These are phyloP conservation scores for Aurifilum marmelostoma DNA, from an alignment of 2,329 filamentous ascomycete genomes.

Conservation along the genomic window DNA sequence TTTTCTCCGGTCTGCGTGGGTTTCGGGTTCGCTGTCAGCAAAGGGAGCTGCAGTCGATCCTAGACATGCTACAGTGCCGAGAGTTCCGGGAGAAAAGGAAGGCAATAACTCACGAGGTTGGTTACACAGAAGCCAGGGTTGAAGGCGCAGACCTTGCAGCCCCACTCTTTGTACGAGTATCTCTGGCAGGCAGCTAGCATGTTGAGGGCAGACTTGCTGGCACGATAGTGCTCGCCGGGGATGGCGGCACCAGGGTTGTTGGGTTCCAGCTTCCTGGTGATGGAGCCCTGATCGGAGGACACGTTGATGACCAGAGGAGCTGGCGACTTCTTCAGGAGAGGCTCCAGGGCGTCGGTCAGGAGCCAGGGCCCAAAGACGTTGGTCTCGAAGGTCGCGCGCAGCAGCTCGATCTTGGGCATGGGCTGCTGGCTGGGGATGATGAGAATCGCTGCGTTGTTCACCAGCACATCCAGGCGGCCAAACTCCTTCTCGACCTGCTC, in stretches of 20 bases:
- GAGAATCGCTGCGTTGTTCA: constrained; percentile 49
- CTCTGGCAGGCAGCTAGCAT: constrained; percentile 40
- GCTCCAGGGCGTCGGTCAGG: constrained; percentile 39
- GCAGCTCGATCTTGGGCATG: constrained; percentile 55
- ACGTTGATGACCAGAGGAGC: constrained; percentile 40
- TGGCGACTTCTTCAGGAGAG: constrained; percentile 37
- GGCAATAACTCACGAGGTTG: constrained; percentile 31
- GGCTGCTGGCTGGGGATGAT: constrained; percentile 45
- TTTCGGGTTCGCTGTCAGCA: neutral
- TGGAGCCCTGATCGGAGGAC: constrained; percentile 40
- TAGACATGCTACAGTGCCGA: neutral
- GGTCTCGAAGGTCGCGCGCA: constrained; percentile 52
- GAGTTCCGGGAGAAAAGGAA: neutral
- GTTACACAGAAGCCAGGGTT: constrained; percentile 41
- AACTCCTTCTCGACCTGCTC: constrained; percentile 39
- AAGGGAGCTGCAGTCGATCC: neutral
- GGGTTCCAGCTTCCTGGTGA: constrained; percentile 35
- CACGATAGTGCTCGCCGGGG: constrained; percentile 38
- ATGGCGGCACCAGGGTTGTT: constrained; percentile 26
- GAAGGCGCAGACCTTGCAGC: constrained; percentile 39
- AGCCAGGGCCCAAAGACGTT: constrained; percentile 38
- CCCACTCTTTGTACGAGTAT: constrained; percentile 36
- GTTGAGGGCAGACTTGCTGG: constrained; percentile 44
- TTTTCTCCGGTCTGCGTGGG: constrained; percentile 32
- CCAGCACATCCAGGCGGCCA: constrained; percentile 48